Conservation (phyloP, 495 filamentous ascomycete genomes). For the Penicillium malachiteum region DNA sequence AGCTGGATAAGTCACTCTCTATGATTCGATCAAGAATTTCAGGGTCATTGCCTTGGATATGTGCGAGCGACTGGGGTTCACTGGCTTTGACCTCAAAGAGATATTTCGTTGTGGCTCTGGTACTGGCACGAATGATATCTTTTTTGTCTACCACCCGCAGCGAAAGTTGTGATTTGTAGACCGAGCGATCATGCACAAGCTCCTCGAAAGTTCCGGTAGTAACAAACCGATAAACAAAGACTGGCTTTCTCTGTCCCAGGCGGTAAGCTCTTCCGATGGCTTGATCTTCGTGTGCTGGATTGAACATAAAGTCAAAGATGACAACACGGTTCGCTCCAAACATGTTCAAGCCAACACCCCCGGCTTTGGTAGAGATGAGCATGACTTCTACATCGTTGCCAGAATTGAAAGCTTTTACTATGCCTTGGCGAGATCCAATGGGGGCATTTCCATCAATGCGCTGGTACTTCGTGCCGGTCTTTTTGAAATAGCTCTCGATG, state of each 20-base stretch:
- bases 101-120: conserved; percentile 49
- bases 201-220: conserved; percentile 79
- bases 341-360: conserved; percentile 82
- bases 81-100: conserved; percentile 57
- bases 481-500: conserved; percentile 55
- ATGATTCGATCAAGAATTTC: conserved; percentile 69
- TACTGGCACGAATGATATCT: conserved; percentile 60
- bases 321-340: conserved; percentile 82
- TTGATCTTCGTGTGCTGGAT: conserved; percentile 80
- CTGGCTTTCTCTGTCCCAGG: conserved; percentile 77
- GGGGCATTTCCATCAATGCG: conserved; percentile 66
- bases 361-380: conserved; percentile 80
- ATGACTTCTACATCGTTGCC: conserved; percentile 52
- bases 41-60: conserved; percentile 61
- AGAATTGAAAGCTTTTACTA: conserved; percentile 66
- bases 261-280: conserved; percentile 87
- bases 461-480: conserved; percentile 39
- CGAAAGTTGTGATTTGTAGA: conserved; percentile 81
- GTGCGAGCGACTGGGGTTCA: conserved; percentile 41
- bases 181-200: conserved; percentile 62
- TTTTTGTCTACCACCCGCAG: conserved; percentile 81
- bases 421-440: conserved; percentile 53
- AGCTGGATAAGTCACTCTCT: conserved; percentile 12
- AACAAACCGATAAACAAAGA: conserved; percentile 85
- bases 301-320: conserved; percentile 82